Evolutionary conservation across 2,329 filamentous ascomycete genomes (phyloP), one percentile per base, ranked within the genome.

Genomic region (Microdochium trichocladiopsis): DNA sequence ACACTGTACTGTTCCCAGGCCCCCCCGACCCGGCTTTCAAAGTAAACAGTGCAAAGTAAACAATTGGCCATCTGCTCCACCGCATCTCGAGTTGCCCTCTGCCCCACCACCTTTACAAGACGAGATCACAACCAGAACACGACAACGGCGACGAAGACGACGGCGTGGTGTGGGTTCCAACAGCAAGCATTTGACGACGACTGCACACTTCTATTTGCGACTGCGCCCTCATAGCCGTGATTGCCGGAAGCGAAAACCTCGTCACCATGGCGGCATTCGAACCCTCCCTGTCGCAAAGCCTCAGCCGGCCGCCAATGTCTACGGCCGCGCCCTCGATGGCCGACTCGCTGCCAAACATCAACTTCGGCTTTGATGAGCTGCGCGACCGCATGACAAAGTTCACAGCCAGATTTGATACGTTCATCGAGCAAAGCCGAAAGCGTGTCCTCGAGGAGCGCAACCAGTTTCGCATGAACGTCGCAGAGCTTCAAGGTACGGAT

Each of bases 311-410:
- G 58, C 79, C 81, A 16, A 71, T 81, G 56, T 75, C 79, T 25
- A 75, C 82, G 41, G 72, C 75, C 48, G 81, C 76, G 43, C 80
- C 83, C 14, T 88, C 85, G 6, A 83, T 89, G 73, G 86, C 85
- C 43, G 87, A 91, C 66, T 83, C 83, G 49, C 82, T 99, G 9
- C 94, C 94, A 33, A 89, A 80, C 66, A 88, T 95, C 69, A 91
- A 96, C 70, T 97, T 99, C 69, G 91, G 91, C 53, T 97, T 97
- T 69, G 92, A 97, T 62, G 90, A 96, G 60, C 73, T 99, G 65
- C 92, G 93, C 71, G 90, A 93, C 63, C 88, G 91, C 71, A 97
- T 99, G 94, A 81, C 86, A 51, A 90, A 88, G 57, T 99, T 99
- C 68, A 96, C 88, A 0, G 80, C 83, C 9, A 87, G 84, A 61